Percentiles rank a stretch among this genome's conserved stretches.
Conservation (phyloP, 495 filamentous ascomycete genomes). For the Penicillium turbatum region DNA sequence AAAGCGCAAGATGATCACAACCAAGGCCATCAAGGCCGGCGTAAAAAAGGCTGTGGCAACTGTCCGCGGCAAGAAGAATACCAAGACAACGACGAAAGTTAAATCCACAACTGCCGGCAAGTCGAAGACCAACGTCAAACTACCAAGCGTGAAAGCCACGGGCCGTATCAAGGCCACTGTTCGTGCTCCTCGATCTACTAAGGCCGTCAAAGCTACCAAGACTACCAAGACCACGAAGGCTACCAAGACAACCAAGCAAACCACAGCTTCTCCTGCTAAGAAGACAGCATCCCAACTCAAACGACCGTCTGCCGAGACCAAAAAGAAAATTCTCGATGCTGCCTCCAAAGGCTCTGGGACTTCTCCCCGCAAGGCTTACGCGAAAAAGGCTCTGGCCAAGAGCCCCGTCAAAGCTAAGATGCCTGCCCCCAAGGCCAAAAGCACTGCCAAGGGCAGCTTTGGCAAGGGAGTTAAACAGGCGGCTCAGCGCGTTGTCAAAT, state of each 20-base stretch:
- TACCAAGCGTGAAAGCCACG: slow-evolving; percentile 27
- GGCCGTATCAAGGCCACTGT: slow-evolving; percentile 24
- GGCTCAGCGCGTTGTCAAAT: slow-evolving; percentile 14
- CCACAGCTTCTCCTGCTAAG: slow-evolving; percentile 13
- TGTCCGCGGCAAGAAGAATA: slow-evolving; percentile 18
- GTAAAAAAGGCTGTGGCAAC: slow-evolving; percentile 34
- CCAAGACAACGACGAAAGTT: slow-evolving; percentile 15
- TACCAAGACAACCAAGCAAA: slow-evolving; percentile 18
- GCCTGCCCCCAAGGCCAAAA: slow-evolving; percentile 11
- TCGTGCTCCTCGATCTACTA: slow-evolving; percentile 9
- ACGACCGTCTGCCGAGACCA: slow-evolving; percentile 34
- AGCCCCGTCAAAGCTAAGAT: slow-evolving; percentile 15
- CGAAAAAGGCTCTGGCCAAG: slow-evolving; percentile 12
- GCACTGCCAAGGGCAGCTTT: slow-evolving; percentile 7
- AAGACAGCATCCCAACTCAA: slow-evolving; percentile 24
- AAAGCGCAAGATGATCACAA: slow-evolving; percentile 32
- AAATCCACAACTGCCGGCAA: slow-evolving; percentile 16
- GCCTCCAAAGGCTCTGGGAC: slow-evolving; percentile 23
- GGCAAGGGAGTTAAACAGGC: slow-evolving; percentile 16
- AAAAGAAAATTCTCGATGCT: slow-evolving; percentile 30
- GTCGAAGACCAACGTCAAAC: slow-evolving; percentile 22
- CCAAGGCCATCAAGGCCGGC: slow-evolving; percentile 35
- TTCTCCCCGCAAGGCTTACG: slow-evolving; percentile 12
- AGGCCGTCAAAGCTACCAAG: slow-evolving; percentile 16
- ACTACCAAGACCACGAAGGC: slow-evolving; percentile 3